Evolutionary conservation across 116 monocot genomes (phyloP).

Genomic region (Trichopus zeylanicus): DNA sequence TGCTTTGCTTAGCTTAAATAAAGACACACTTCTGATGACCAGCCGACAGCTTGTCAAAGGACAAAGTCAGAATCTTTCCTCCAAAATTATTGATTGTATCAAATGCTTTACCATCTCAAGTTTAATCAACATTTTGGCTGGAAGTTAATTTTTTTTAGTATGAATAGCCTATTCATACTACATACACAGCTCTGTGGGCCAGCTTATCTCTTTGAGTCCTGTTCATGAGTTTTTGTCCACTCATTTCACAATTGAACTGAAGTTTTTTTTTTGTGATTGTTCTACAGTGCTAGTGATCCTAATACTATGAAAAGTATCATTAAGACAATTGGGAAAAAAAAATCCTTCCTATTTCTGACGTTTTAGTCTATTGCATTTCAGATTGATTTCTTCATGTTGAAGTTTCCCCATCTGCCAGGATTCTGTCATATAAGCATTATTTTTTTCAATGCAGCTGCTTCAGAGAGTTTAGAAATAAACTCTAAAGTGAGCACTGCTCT

Average conservation of each 20-base stretch:
- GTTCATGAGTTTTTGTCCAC: too few relatives aligned
- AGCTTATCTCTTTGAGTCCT: too few relatives aligned
- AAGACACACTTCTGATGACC: constrained; percentile 86
- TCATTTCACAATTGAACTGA: too few relatives aligned
- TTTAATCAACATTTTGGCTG: background rate
- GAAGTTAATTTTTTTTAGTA: background rate
- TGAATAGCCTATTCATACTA: background rate
- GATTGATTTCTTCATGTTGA: too few relatives aligned
- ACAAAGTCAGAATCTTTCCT: constrained; percentile 42
- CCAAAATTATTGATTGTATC: background rate
- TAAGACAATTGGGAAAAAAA: too few relatives aligned
- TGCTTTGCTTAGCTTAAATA: constrained; percentile 57
- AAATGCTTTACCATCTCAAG: background rate
- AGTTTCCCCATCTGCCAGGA: too few relatives aligned
- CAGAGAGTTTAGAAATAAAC: constrained; percentile 92
- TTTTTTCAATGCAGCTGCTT: constrained; percentile 53
- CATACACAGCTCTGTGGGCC: too few relatives aligned
- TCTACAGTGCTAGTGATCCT: too few relatives aligned
- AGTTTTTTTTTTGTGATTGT: too few relatives aligned
- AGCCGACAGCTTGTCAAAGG: constrained; percentile 87
- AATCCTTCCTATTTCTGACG: too few relatives aligned
- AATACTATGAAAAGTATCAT: too few relatives aligned
- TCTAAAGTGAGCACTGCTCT: constrained; percentile 90
- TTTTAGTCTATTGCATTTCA: too few relatives aligned
- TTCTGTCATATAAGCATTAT: background rate